Conservation (phyloP, 2,329 filamentous ascomycete genomes). For the Escovopsis sp. region DNA sequence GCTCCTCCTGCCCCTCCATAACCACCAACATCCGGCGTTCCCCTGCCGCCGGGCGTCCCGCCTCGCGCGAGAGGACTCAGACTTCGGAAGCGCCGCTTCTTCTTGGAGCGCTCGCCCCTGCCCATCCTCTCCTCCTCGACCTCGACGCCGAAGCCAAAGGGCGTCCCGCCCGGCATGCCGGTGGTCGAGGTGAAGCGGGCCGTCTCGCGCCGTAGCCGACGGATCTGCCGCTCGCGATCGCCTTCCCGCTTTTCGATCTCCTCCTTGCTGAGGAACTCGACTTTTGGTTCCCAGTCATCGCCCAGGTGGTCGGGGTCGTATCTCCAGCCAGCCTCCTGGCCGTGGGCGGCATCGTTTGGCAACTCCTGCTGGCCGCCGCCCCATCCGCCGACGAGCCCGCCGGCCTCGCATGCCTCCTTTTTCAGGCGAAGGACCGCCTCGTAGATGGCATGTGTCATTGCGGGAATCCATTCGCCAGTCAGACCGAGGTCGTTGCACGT, state of each 20-base stretch:
- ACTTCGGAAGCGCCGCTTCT: constrained; percentile 84
- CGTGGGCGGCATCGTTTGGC: constrained; percentile 76
- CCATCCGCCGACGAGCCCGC: constrained; percentile 65
- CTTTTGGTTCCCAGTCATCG: constrained; percentile 70
- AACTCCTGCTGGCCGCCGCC: constrained; percentile 48
- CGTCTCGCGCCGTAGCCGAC: constrained; percentile 76
- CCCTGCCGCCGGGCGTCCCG: constrained; percentile 51
- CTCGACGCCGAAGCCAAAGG: constrained; percentile 42
- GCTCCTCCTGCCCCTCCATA: constrained; percentile 55
- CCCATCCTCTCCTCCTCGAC: constrained; percentile 73
- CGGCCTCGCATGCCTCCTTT: constrained; percentile 91
- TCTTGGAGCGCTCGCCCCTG: constrained; percentile 82
- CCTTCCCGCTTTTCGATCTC: constrained; percentile 96
- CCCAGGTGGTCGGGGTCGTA: constrained; percentile 86
- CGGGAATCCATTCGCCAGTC: constrained; percentile 82
- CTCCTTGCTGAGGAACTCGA: constrained; percentile 75
- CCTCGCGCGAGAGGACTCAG: constrained; percentile 61
- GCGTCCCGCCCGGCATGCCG: constrained; percentile 64
- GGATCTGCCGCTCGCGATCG: constrained; percentile 80
- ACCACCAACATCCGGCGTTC: constrained; percentile 67
- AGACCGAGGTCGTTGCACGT: constrained; percentile 88
- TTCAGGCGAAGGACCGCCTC: constrained; percentile 85
- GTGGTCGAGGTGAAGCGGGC: constrained; percentile 80
- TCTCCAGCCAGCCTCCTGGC: constrained; percentile 78
- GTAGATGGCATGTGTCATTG: constrained; percentile 92